Base-by-base conservation (phyloP, 805 yeast species). In the Lachancea meyersii region DNA sequence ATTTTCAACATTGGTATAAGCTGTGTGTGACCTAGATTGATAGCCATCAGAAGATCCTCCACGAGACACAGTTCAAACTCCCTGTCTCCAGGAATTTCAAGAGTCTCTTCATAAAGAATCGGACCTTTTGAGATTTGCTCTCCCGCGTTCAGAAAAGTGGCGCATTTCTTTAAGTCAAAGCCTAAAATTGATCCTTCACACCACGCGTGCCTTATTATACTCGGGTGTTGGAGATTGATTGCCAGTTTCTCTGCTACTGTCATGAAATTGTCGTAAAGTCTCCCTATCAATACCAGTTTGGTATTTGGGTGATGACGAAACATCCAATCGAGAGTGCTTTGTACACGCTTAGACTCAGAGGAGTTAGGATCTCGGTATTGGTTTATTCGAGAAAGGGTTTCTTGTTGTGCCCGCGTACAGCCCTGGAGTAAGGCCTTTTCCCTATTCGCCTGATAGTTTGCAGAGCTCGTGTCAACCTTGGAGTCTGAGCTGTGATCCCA, bases 161-260 rank as follows among this genome's bases (percentile, higher is more conserved):
- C 50, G 6, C 48, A 52, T 31, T 48, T 39, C 31, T 49, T 55
- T 4, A 50, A 35, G 31, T 61, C 60, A 14, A 56, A 38, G 10
- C 52, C 61, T 26, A 62, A 30, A 24, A 47, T 47, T 20, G 47
- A 50, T 2, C 75, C 70, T 51, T 72, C 76, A 27, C 78, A 67
- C 64, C 76, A 76, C 38, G 77, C 57, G 9, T 76, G 75, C 43
- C 82, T 57, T 46, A 72, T 69, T 23, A 79, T 76, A 51, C 77
- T 76, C 1, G 83, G 81, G 57, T 79, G 84, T 35, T 52, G 64
- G 5, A 73, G 59, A 49, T 77, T 77, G 1, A 78, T 56, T 0
- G 79, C 77, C 27, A 78, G 53, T 14, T 80, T 77, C 11, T 76
- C 71, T 31, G 75, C 65, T 2, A 76, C 51, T 3, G 80, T 77